Evolutionary conservation across 129 eudicot genomes (phyloP).

Genomic region (Cynara cardunculus): DNA sequence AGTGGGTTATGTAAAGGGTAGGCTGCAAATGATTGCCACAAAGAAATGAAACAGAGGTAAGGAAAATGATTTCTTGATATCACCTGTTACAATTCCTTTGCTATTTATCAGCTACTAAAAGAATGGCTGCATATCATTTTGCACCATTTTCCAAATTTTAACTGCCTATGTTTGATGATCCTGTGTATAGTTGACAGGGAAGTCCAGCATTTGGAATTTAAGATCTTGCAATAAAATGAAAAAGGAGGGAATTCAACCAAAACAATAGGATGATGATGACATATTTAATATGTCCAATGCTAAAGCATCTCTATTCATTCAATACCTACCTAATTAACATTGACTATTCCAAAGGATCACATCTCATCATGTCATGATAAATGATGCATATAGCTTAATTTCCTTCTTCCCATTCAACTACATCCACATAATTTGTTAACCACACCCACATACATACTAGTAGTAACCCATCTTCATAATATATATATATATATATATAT

Average conservation of each 20-base stretch:
- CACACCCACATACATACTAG: neutral
- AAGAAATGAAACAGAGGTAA: neutral
- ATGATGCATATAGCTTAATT: conserved; percentile 1
- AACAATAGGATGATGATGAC: conserved; percentile 12
- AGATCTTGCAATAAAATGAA: neutral
- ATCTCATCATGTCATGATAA: conserved; percentile 5
- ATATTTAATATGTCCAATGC: conserved; percentile 16
- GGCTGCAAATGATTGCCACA: neutral
- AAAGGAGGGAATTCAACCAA: conserved; percentile 2
- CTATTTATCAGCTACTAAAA: neutral
- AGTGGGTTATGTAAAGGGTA: neutral
- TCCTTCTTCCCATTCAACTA: conserved; percentile 1
- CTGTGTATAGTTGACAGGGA: neutral
- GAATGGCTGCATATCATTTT: no score
- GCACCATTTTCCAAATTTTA: no score
- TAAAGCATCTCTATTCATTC: conserved; percentile 26
- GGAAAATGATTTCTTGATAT: neutral
- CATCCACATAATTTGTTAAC: conserved; percentile 5
- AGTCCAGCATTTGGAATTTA: no score
- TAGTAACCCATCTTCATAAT: conserved; percentile 10
- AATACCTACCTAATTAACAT: conserved; percentile 20
- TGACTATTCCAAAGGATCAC: neutral
- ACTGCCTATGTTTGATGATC: neutral
- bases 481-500: no score
- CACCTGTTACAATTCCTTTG: neutral